These are phyloP conservation scores for Penicillium sumatraense DNA, from an alignment of 2,329 filamentous ascomycete species.

Conservation along the genomic window DNA sequence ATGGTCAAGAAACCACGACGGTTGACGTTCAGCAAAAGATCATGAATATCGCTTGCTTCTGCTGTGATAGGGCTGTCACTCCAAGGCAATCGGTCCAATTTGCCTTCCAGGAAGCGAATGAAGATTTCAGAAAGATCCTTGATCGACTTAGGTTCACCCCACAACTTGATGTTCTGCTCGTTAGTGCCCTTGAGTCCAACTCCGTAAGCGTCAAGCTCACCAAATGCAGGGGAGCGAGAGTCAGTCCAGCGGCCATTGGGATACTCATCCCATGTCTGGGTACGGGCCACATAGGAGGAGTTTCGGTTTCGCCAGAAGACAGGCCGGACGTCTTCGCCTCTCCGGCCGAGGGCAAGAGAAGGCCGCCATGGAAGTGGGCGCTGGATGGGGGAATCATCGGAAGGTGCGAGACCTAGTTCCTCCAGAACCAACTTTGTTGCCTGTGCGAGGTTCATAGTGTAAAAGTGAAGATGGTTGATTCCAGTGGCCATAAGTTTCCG, in stretches of 20 bases:
- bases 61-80: conserved; percentile 84
- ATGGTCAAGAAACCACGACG: conserved; percentile 86
- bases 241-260: conserved; percentile 99
- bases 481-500: conserved; percentile 80
- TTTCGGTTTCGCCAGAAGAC: conserved; percentile 99
- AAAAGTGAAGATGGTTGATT: conserved; percentile 91
- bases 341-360: conserved; percentile 83
- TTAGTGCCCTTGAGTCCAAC: conserved; percentile 93
- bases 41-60: conserved; percentile 78
- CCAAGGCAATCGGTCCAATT: conserved; percentile 86
- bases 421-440: conserved; percentile 93
- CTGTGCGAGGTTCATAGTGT: conserved; percentile 98
- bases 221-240: conserved; percentile 92
- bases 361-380: conserved; percentile 96
- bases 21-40: conserved; percentile 81
- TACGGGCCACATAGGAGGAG: conserved; percentile 92
- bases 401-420: conserved; percentile 81
- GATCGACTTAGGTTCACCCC: conserved; percentile 82
- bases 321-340: conserved; percentile 92
- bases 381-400: conserved; percentile 75
- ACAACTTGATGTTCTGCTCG: conserved; percentile 92
- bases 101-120: conserved; percentile 79
- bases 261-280: conserved; percentile 98
- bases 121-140: conserved; percentile 84
- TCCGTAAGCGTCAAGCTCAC: conserved; percentile 91